These are phyloP conservation scores for Aspergillus steynii DNA, from an alignment of 495 filamentous ascomycete species.

Conservation along the genomic window DNA sequence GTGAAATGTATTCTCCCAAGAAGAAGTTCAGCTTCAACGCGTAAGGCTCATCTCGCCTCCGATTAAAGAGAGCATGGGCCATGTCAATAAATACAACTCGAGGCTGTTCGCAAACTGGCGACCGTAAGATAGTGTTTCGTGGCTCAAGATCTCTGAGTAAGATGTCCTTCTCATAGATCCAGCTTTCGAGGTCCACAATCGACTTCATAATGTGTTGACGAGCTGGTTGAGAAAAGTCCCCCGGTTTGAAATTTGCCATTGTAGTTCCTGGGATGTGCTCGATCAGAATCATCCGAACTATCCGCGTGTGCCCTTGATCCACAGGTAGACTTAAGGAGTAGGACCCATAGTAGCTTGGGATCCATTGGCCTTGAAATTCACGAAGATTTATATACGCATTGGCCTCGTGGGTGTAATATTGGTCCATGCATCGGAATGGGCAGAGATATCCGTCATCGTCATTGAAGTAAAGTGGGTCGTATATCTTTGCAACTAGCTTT, in stretches of 20 bases:
- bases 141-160: constrained; percentile 24
- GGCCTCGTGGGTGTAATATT: constrained; percentile 30
- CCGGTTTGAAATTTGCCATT: constrained; percentile 20
- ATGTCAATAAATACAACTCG: constrained; percentile 26
- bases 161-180: constrained; percentile 20
- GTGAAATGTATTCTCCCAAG: constrained; percentile 25
- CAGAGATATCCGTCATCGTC: constrained; percentile 24
- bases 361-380: constrained; percentile 18
- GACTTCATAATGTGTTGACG: constrained; percentile 26
- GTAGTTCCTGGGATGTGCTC: constrained; percentile 23
- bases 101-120: constrained; percentile 7
- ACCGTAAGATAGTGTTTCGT: constrained; percentile 21
- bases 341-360: constrained; percentile 27
- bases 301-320: constrained; percentile 15
- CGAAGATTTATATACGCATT: constrained; percentile 22
- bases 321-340: constrained; percentile 25
- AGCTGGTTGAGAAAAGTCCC: constrained; percentile 9
- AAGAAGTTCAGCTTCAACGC: constrained; percentile 15
- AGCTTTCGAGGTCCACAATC: constrained; percentile 25
- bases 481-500: constrained; percentile 30
- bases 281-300: constrained; percentile 28
- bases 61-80: constrained; percentile 21
- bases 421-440: constrained; percentile 27
- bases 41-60: constrained; percentile 19
- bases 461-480: constrained; percentile 32